Conservation (phyloP, 2,329 filamentous ascomycete genomes). For the Colletotrichum trifolii region DNA sequence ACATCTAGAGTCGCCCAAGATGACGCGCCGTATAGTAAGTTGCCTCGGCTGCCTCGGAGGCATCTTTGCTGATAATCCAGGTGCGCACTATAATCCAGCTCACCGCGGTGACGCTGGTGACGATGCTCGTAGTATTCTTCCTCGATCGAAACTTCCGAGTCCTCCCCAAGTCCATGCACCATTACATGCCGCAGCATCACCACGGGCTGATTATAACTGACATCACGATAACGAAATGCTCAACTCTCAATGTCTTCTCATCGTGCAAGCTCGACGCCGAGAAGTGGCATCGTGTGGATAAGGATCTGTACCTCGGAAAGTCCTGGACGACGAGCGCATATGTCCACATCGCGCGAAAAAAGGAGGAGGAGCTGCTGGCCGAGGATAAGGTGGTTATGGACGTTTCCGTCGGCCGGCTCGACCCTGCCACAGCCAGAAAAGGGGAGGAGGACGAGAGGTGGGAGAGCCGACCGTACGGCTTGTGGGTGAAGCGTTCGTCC, state of each 20-base stretch:
- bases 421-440: slow-evolving; percentile 69
- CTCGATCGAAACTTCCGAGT: slow-evolving; percentile 91
- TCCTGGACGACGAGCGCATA: slow-evolving; percentile 82
- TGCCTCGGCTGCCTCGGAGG: no score
- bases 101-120: slow-evolving; percentile 70
- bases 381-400: slow-evolving; percentile 85
- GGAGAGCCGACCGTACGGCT: slow-evolving; percentile 80
- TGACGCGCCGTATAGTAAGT: slow-evolving; percentile 41
- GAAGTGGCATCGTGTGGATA: slow-evolving; percentile 85
- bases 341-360: slow-evolving; percentile 83
- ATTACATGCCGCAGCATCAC: slow-evolving; percentile 86
- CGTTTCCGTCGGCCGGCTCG: slow-evolving; percentile 77
- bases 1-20: slow-evolving; percentile 27
- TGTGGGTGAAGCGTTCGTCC: slow-evolving; percentile 84
- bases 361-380: slow-evolving; percentile 81
- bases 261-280: slow-evolving; percentile 79
- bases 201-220: slow-evolving; percentile 88
- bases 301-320: slow-evolving; percentile 80
- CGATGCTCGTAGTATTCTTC: slow-evolving; percentile 79
- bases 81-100: slow-evolving; percentile 81
- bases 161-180: slow-evolving; percentile 86
- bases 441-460: slow-evolving; percentile 72
- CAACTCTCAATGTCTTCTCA: slow-evolving; percentile 77
- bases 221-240: slow-evolving; percentile 81
- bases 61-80: slow-evolving; percentile 45